Evolutionary conservation across 148 eudicot genomes (phyloP), one percentile per base, ranked within the genome.

Genomic region (Cornus kousa): DNA sequence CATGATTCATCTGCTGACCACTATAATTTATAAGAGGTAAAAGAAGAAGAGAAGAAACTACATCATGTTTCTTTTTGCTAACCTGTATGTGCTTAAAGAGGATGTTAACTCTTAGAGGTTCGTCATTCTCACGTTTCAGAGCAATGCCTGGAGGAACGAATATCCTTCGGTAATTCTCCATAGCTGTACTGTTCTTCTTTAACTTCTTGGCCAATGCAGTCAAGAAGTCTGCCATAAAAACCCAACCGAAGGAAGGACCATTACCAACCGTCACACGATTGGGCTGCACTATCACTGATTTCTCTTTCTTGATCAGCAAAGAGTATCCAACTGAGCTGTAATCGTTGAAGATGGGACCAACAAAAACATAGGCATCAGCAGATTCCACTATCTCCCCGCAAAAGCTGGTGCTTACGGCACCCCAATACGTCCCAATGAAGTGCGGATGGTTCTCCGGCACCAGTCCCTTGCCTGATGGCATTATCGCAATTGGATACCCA

Each of bases 321-420:
- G 97, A 93, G 77, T 93, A 93, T 28, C 97, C 97, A 71, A 93
- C 97, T 11, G 97, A 93, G 83, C 97, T 93, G 73, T 93, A 93
- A 76, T 93, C 97, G 17, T 93, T 93, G 53, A 93, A 93, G 64
- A 93, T 89, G 2, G 94, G 94, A 11, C 97, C 97, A 19, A 91
- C 91, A 20, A 93, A 90, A 3, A 93, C 81, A 69, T 93, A 93
- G 17, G 94, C 97, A 80, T 93, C 94, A 9, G 97, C 94, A 23
- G 97, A 93, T 85, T 93, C 97, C 11, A 93, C 94, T 7, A 93
- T 86, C 85, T 93, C 97, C 62, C 93, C 93, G n/a, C 86, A 88
- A 69, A 79, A 93, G 75, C 81, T 74, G 65, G 88, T 88, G 67
- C 93, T 91, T 0, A 93, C 94, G 16, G 97, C 97, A n/a, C 97